Evolutionary conservation across 345 rosid species (phyloP).

Genomic region (Anastatica hierochuntica): DNA sequence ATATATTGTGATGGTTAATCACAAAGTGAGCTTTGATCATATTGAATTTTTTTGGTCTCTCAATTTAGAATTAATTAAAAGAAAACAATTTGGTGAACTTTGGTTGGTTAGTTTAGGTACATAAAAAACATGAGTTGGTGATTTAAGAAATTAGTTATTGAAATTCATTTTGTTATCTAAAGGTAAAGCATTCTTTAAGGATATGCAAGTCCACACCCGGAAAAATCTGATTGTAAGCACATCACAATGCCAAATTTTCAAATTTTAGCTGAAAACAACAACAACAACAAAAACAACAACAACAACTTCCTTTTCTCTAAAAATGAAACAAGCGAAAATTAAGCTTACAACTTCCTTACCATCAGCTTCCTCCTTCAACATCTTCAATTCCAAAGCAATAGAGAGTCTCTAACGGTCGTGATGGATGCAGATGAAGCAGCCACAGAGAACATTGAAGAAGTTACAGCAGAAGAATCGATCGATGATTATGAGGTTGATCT

Average conservation of each 20-base stretch:
- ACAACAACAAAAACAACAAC: not conserved
- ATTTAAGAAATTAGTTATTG: too few species aligned
- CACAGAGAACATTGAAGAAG: conserved; percentile 1
- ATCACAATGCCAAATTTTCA: not conserved
- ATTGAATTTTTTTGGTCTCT: too few species aligned
- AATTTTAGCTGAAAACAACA: not conserved
- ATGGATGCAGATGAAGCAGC: conserved; percentile 15
- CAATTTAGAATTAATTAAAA: too few species aligned
- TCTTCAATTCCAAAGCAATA: conserved; percentile 14
- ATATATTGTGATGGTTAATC: too few species aligned
- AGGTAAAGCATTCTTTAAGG: not conserved
- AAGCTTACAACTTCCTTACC: conserved; percentile 10
- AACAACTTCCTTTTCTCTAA: not conserved
- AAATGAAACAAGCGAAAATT: conserved; percentile 18
- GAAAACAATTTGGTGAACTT: too few species aligned
- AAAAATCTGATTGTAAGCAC: not conserved
- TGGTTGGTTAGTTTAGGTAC: too few species aligned
- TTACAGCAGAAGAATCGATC: conserved; percentile 7
- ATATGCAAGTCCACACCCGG: not conserved
- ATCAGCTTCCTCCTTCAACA: conserved; percentile 8
- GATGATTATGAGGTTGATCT: conserved; percentile 15
- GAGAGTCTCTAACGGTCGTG: conserved; percentile 15
- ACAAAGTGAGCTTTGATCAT: too few species aligned
- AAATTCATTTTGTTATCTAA: not conserved
- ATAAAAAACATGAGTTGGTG: too few species aligned